Base-by-base conservation (phyloP, 2,329 filamentous ascomycete species). In the Paraphaeosphaeria minitans region DNA sequence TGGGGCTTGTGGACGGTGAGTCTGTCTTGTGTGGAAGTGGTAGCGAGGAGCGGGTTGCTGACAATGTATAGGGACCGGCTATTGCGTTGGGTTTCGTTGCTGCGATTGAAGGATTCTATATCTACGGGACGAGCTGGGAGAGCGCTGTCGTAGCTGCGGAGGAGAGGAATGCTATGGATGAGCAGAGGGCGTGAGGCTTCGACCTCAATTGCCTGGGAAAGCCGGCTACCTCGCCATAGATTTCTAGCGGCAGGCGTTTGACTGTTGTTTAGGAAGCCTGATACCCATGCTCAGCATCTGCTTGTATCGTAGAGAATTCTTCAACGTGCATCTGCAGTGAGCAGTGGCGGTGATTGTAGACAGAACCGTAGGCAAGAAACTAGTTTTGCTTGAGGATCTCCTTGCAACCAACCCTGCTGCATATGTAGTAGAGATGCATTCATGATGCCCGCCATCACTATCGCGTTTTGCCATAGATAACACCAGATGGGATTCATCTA, bases 1-100 rank as follows among this genome's bases (percentile, higher is more conserved):
- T 82, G 86, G 56, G 94, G 94, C 0, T 80, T 98, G 19, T 98
- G 94, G 94, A 80, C 55, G 56, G 74, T 76, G 66, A 73, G 73
- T 35, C 47, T 9, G 1, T 46, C 10, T 37, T 14, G 19, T 10
- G 4, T 3, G 31, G 24, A 9, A 14, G 37, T 29, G 12, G 13
- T 27, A 16, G 43, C 21, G 16, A 14, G 14, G 5, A 27, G 9
- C 10, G 8, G 7, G 19, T 5, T 29, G 22, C 58, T 70, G 58
- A 70, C 33, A 19, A 27, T n/a, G 7, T 35, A 1, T 31, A 76
- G 74, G 80, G 80, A 4, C 80, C 80, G 0, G 80, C 80, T 0
- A 75, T 96, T 63, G 93, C 91, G 1, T 79, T 96, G 14, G 77
- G 82, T 5, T 76, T 89, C 35, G 86, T 89, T 1, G 79, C 82